Base-by-base conservation (phyloP, 306 rosid species). In the Dryas octopetala region DNA sequence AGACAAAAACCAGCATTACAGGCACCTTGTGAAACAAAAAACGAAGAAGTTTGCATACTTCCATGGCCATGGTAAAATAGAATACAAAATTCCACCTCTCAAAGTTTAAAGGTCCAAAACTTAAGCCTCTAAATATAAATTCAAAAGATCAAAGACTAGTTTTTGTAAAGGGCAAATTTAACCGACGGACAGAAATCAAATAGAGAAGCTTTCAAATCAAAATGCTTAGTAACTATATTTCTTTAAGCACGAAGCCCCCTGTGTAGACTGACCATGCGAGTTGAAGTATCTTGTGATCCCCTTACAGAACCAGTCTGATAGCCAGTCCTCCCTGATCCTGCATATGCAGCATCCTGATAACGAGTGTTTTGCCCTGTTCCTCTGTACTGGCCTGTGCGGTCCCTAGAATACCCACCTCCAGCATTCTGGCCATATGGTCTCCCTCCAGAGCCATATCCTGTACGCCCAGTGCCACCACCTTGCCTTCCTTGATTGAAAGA, bases 191-290 rank as follows among this genome's bases (percentile, higher is more conserved):
- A 60, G 59, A 60, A 58, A 73, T 45, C 4, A 72, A 59, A 72
- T 15, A 45, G 67, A 23, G 28, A 14, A 3, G 6, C 45, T 53
- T 58, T 60, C 49, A 28, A 52, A 59, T 60, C 76, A 28, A 28
- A 73, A 47, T 59, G 55, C 5, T 7, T 58, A 9, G 4, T 23
- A 19, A 46, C 3, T 41, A 9, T 61, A 7, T 7, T 49, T 59
- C 26, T 48, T 64, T 45, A 92, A 68, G 96, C 83, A 19, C 89
- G 93, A 67, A 85, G 77, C 11, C 93, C 98, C 83, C 81, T 85
- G 73, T 81, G 73, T 40, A 93, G 98, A 85, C 92, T 93, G 75
- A 93, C 97, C 98, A 91, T 91, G 59, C 93, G 97, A 11, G 89
- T 79, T 53, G 95, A 86, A 58, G 70, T 62, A 74, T 91, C 97